These are phyloP conservation scores for Cytospora piceae DNA, from an alignment of 2,329 filamentous ascomycete genomes.

Conservation along the genomic window DNA sequence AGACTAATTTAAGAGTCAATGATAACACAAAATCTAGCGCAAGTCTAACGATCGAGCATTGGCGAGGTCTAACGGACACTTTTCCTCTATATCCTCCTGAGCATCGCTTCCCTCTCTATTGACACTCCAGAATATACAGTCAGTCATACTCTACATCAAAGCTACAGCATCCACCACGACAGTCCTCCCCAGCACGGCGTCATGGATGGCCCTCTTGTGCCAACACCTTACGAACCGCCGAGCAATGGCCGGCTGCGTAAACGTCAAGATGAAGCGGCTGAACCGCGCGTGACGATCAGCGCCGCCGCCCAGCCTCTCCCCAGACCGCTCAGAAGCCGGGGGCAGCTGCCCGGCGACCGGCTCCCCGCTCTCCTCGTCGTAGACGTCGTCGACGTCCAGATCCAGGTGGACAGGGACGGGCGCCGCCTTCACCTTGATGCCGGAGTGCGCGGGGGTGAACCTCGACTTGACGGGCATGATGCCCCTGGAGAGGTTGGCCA, in stretches of 20 bases:
- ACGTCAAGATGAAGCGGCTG: slow-evolving; percentile 57
- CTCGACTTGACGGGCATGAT: slow-evolving; percentile 28
- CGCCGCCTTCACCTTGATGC: slow-evolving; percentile 12
- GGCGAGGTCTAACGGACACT: background rate
- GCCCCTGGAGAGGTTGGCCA: slow-evolving; percentile 34
- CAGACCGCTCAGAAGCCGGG: slow-evolving; percentile 14
- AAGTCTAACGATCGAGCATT: background rate
- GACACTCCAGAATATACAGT: slow-evolving; percentile 2
- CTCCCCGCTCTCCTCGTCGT: background rate
- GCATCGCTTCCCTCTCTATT: background rate
- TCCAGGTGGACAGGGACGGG: slow-evolving; percentile 32
- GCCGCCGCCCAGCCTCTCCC: slow-evolving; percentile 23
- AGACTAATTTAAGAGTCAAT: background rate
- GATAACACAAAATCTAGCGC: background rate
- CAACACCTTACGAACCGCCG: slow-evolving; percentile 52
- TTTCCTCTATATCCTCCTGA: background rate
- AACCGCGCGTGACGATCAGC: slow-evolving; percentile 44
- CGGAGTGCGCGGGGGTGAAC: slow-evolving; percentile 5
- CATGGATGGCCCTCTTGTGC: slow-evolving; percentile 44
- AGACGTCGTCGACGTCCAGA: slow-evolving; percentile 10
- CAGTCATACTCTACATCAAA: slow-evolving; percentile 28
- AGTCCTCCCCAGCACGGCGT: slow-evolving; percentile 31
- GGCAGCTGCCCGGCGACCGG: slow-evolving; percentile 5
- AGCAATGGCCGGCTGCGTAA: slow-evolving; percentile 58
- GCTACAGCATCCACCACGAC: slow-evolving; percentile 37